A percentile compares a stretch with the other conserved stretches of the same genome.
Evolutionary conservation across 1,284 basidiomycete species (phyloP).

Genomic region (Veloboletus limbatus): DNA sequence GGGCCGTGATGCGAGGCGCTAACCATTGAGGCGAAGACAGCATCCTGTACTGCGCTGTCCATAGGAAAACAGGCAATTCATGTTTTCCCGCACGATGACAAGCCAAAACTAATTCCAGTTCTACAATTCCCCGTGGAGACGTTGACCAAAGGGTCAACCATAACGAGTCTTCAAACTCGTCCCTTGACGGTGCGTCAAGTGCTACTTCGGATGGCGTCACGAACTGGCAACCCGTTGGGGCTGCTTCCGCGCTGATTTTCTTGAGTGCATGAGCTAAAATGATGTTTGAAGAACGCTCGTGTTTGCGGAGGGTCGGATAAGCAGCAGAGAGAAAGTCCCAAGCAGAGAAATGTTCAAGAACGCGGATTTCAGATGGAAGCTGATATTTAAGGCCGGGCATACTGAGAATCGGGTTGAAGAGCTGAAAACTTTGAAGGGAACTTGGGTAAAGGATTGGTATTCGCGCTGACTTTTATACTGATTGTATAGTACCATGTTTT

Average conservation of each 20-base stretch:
- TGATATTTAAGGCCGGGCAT: conserved; percentile 30
- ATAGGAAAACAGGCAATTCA: conserved; percentile 52
- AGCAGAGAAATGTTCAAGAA: conserved; percentile 45
- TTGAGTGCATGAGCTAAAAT: conserved; percentile 51
- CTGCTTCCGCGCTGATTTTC: conserved; percentile 38
- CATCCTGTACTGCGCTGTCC: conserved; percentile 37
- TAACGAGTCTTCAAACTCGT: conserved; percentile 32
- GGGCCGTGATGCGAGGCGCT: conserved; percentile 33
- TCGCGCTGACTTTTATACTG: conserved; percentile 12
- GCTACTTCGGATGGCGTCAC: conserved; percentile 34
- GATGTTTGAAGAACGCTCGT: conserved; percentile 51
- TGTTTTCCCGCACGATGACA: conserved; percentile 45
- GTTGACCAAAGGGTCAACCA: conserved; percentile 54
- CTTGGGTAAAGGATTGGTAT: not conserved
- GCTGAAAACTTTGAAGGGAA: conserved; percentile 22
- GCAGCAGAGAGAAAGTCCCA: conserved; percentile 42
- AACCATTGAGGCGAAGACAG: conserved; percentile 37
- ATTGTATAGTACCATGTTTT: not conserved
- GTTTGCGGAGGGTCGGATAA: conserved; percentile 41
- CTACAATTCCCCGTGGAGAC: conserved; percentile 28
- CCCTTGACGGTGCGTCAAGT: conserved; percentile 11
- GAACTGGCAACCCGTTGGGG: conserved; percentile 39
- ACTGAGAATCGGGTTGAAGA: conserved; percentile 16
- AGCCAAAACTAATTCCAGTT: conserved; percentile 47
- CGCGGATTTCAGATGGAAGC: conserved; percentile 25